A percentile compares a stretch with the other conserved stretches of the same genome.
Conservation (phyloP, 2,329 filamentous ascomycete species). For the Colletotrichum aenigma region DNA sequence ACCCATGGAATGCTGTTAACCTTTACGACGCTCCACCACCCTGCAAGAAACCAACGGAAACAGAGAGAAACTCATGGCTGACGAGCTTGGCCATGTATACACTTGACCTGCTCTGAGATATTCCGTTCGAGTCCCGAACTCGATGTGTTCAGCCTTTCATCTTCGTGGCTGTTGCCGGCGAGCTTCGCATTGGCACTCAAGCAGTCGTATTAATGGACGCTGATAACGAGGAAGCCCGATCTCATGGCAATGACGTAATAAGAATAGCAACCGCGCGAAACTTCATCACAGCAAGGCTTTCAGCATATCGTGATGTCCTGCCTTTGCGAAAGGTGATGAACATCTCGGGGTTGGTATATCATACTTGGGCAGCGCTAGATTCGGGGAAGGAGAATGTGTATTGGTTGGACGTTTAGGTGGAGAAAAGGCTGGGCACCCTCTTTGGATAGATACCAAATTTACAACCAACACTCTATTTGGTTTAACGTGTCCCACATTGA, state of each 20-base stretch:
- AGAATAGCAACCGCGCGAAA: neutral
- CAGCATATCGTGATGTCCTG: neutral
- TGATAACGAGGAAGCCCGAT: neutral
- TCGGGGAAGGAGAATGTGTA: neutral
- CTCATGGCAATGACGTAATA: neutral
- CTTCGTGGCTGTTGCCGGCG: neutral
- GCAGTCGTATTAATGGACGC: neutral
- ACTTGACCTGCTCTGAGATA: neutral
- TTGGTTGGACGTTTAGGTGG: neutral
- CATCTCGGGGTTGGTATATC: neutral
- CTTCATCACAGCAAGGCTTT: neutral
- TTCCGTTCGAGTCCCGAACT: neutral
- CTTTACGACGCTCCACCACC: neutral
- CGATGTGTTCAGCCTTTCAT: neutral
- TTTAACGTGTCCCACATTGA: accelerated
- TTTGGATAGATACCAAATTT: accelerated
- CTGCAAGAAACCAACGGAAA: neutral
- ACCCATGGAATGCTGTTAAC: neutral
- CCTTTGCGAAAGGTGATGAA: neutral
- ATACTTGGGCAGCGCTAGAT: neutral
- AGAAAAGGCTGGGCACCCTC: neutral
- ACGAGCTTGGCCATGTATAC: neutral
- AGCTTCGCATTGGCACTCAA: neutral
- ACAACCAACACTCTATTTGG: accelerated
- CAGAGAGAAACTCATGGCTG: neutral